Conservation (phyloP, 2,329 filamentous ascomycete species). For the Cladosporium sp. region DNA sequence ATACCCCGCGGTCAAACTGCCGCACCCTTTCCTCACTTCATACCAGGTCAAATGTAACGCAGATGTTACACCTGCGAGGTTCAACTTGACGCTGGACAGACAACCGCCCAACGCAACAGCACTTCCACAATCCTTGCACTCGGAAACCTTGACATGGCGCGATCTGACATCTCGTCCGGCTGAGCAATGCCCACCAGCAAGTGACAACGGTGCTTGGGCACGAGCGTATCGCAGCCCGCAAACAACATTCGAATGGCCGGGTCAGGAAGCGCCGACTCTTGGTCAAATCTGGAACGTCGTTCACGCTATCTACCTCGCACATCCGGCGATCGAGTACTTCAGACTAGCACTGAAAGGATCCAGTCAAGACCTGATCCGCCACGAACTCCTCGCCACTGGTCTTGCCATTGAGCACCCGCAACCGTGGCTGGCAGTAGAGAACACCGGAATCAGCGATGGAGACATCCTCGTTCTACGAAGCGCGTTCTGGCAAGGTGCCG, state of each 20-base stretch:
- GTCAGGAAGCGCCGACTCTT: conserved; percentile 40
- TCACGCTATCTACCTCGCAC: conserved; percentile 47
- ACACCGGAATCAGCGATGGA: conserved; percentile 38
- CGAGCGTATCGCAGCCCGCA: conserved; percentile 47
- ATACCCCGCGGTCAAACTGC: conserved; percentile 45
- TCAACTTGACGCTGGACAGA: conserved; percentile 39
- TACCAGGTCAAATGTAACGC: conserved; percentile 38
- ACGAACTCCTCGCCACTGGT: conserved; percentile 45
- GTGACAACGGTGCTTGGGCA: conserved; percentile 43
- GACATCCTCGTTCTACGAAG: conserved; percentile 54
- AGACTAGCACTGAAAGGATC: conserved; percentile 44
- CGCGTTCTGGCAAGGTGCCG: conserved; percentile 49
- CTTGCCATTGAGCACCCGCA: conserved; percentile 46
- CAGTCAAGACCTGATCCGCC: conserved; percentile 38
- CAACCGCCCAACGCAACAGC: conserved; percentile 36
- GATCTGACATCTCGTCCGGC: conserved; percentile 34
- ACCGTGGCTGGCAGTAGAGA: conserved; percentile 28
- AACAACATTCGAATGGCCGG: conserved; percentile 45
- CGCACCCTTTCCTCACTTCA: conserved; percentile 49
- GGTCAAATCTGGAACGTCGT: conserved; percentile 51
- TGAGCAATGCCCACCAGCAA: conserved; percentile 30
- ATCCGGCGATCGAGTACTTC: conserved; percentile 48
- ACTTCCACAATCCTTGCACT: conserved; percentile 42
- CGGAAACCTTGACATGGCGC: conserved; percentile 40
- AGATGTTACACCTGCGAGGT: conserved; percentile 22